Base-by-base conservation (phyloP, 495 filamentous ascomycete genomes). In the Lindgomyces ingoldianus region DNA sequence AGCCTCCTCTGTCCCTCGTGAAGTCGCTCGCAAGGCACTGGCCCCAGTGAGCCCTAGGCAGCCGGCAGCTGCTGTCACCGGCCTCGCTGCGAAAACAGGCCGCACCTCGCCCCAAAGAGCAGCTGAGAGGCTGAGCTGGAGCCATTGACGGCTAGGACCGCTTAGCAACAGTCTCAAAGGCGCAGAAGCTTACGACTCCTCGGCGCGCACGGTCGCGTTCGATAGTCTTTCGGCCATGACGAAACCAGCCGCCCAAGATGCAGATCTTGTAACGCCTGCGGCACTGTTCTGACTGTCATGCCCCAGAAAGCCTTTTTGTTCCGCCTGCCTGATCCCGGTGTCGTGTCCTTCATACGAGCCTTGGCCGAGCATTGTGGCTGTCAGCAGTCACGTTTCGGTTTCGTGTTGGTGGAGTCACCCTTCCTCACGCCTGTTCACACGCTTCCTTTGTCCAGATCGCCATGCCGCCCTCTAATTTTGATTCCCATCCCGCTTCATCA, bases 321-420 rank as follows among this genome's bases (percentile, higher is more conserved):
- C 51, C 61, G 61, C 22, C 54, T 44, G 62, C 53, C 62, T 64
- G 62, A 47, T 41, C 27, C 21, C 44, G 54, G 50, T 19, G 18
- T 11, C 46, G 48, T 46, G 25, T n/a, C n/a, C 44, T n/a, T 18
- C n/a, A n/a, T n/a, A n/a, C n/a, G n/a, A n/a, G n/a, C n/a, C n/a
- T n/a, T n/a, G n/a, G 51, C 42, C 30, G 22, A 19, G 30, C 11
- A 4, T 27, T 49, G 49, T 54, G 49, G 48, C 26, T 42, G 26
- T 33, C 42, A 16, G 42, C 48, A 36, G 56, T 69, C 66, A 69
- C 61, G 62, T 70, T 70, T 70, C 57, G 58, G 44, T 62, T 67
- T 67, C 57, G 67, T 36, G 22, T 57, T 64, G 60, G 59, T 68
- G 47, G 65, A 68, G 65, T 64, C 65, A 68, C 65, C 21, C 30